phyloP scores from a whole-genome alignment of 2,329 filamentous ascomycete genomes.

The Nakataea oryzae region DNA sequence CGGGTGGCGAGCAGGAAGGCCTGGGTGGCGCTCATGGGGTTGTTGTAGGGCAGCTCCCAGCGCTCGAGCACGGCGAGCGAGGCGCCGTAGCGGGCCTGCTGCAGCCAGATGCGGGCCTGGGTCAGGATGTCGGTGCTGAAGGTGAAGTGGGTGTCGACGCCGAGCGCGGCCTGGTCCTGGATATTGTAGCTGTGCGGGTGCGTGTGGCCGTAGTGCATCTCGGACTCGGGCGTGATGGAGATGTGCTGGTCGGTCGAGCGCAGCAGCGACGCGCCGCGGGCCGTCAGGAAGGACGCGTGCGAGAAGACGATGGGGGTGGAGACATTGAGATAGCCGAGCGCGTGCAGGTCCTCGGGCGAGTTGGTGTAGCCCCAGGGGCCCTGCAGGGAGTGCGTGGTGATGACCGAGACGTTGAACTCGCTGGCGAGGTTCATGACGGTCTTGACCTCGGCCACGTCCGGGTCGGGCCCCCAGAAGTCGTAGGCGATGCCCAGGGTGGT shows the following conservation, averaged over 20 bases:
- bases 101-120: conserved; percentile 45
- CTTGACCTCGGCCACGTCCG: conserved; percentile 15
- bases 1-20: conserved; percentile 45
- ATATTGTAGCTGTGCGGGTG: conserved; percentile 31
- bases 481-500: conserved; percentile 29
- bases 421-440: conserved; percentile 21
- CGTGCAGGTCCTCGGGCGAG: conserved; percentile 25
- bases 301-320: conserved; percentile 39
- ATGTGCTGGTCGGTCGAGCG: conserved; percentile 39
- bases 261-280: conserved; percentile 27
- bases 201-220: conserved; percentile 47
- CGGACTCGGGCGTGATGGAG: conserved; percentile 47
- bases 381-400: conserved; percentile 33
- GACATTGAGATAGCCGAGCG: conserved; percentile 27
- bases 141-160: conserved; percentile 43
- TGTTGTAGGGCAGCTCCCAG: conserved; percentile 32
- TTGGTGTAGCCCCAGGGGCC: conserved; percentile 28
- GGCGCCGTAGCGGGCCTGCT: conserved; percentile 27
- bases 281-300: conserved; percentile 34
- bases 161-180: conserved; percentile 40
- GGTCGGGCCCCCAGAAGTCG: conserved; percentile 22
- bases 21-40: conserved; percentile 41
- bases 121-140: conserved; percentile 38
- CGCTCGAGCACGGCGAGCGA: conserved; percentile 25
- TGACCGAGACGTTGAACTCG: conserved; percentile 27